Base-by-base conservation (phyloP, 495 filamentous ascomycete genomes). In the Penicillium nucicola region DNA sequence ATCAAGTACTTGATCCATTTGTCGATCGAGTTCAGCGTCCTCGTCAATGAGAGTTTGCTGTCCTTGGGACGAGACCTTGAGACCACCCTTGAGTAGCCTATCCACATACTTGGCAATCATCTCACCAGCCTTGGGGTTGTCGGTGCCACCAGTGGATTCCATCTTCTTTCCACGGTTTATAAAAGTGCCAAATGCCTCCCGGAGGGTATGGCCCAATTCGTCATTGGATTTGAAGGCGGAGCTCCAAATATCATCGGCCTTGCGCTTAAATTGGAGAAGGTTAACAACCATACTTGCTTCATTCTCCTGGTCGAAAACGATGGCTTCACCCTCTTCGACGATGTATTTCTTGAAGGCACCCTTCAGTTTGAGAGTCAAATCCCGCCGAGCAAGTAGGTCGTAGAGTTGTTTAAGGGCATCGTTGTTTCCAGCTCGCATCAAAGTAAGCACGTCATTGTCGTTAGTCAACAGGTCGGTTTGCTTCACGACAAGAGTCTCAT, bases 41-140 rank as follows among this genome's bases (percentile, higher is more conserved):
- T 97, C 92, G 55, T 96, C 92, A 28, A 82, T 88, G 54, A 81
- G 78, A 52, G 78, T 70, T 22, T 76, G 72, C 22, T 76, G 72
- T 34, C 79, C 75, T 13, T 75, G 54, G 3, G 66, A 51, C 11
- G 95, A 81, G 11, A 89, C 81, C 67, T 89, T 97, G 42, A 89
- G 78, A 7, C 93, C 95, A 25, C 88, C 86, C 48, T 90, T 85
- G 12, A 99, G 83, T 8, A 99, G 76, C 66, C 84, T 74, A 70
- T 99, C 92, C 49, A 99, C 90, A 55, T 97, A 90, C 69, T 96
- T 97, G 12, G 93, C 93, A 50, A 97, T 95, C 92, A 97, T 95
- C 70, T 99, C 93, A 25, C 92, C 93, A 7, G 95, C 88, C 73
- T 95, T 96, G 8, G 89, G 87, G 47, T 95, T 95, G 54, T 88